Percentiles rank a stretch among this genome's conserved stretches.
These are phyloP conservation scores for barley (Hordeum vulgare) DNA, from an alignment of 176 grass and related monocot species.

Conservation along the genomic window DNA sequence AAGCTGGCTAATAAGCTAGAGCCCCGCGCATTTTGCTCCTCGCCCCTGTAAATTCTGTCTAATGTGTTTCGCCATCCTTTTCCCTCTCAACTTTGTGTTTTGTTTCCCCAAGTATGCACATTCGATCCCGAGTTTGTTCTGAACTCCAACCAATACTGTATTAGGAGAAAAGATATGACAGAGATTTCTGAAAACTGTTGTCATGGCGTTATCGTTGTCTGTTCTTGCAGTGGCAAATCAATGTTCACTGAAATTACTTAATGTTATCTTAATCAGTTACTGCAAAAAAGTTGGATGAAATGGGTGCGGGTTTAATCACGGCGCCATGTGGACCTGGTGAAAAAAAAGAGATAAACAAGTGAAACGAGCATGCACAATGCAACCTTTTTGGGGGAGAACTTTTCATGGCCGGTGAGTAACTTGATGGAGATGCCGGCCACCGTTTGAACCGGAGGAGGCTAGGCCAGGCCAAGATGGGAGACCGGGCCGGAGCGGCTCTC, in stretches of 20 bases:
- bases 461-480: not conserved
- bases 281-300: not conserved
- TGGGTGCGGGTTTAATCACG: not conserved
- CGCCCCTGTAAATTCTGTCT: slow-evolving; percentile 25
- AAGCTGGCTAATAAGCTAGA: not conserved
- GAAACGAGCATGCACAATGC: not conserved
- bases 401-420: not conserved
- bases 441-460: not conserved
- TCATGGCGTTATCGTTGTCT: not conserved
- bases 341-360: not conserved
- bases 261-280: not conserved
- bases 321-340: not conserved
- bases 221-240: not conserved
- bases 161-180: not conserved
- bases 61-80: not conserved
- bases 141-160: not conserved
- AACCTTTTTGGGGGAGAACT: not conserved
- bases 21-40: not conserved
- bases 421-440: slow-evolving; percentile 16
- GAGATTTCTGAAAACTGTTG: not conserved
- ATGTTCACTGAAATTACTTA: not conserved
- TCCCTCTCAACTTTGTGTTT: not conserved
- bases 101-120: not conserved
- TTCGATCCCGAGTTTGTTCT: not conserved
- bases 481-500: not conserved